Percentiles rank a stretch among this genome's conserved stretches.
Evolutionary conservation across 495 filamentous ascomycete species (phyloP).

Genomic region (Beverwykella pulmonaria): DNA sequence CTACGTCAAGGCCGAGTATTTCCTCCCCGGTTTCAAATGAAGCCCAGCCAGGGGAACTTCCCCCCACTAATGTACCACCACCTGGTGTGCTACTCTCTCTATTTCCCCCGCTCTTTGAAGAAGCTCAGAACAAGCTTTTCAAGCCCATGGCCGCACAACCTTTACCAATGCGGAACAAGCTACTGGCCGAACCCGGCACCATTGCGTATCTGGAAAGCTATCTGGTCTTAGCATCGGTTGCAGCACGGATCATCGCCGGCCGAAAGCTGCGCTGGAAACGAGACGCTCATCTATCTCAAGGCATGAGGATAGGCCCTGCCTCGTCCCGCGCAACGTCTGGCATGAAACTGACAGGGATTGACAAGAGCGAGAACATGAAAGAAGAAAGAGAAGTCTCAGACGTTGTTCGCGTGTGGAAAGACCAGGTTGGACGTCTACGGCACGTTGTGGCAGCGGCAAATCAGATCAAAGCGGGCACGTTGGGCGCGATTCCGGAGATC

Average conservation of each 20-base stretch:
- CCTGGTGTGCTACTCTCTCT: constrained; percentile 78
- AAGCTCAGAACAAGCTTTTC: constrained; percentile 47
- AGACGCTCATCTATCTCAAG: constrained; percentile 80
- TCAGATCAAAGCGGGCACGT: constrained; percentile 45
- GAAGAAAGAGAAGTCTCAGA: constrained; percentile 89
- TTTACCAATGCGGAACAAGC: constrained; percentile 51
- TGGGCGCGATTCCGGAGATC: constrained; percentile 66
- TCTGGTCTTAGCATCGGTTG: constrained; percentile 58
- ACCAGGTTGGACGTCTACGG: constrained; percentile 63
- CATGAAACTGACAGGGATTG: constrained; percentile 86
- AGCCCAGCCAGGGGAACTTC: constrained; percentile 46
- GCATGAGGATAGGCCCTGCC: constrained; percentile 80
- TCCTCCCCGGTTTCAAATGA: constrained; percentile 7
- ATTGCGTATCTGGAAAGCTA: constrained; percentile 55
- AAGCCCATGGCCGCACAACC: constrained; percentile 39
- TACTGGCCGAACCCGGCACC: constrained; percentile 60
- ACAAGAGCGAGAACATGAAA: constrained; percentile 74
- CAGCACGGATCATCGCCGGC: constrained; percentile 80
- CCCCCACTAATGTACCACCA: constrained; percentile 87
- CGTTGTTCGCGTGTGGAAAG: constrained; percentile 71
- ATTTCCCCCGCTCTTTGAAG: constrained; percentile 66
- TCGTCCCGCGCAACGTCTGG: constrained; percentile 59
- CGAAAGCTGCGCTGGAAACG: constrained; percentile 87
- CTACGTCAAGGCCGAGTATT: constrained; percentile 9
- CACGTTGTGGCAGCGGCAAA: constrained; percentile 56